phyloP scores from a whole-genome alignment of 2,329 filamentous ascomycete genomes.

The Chaetomiaceae sp. region DNA sequence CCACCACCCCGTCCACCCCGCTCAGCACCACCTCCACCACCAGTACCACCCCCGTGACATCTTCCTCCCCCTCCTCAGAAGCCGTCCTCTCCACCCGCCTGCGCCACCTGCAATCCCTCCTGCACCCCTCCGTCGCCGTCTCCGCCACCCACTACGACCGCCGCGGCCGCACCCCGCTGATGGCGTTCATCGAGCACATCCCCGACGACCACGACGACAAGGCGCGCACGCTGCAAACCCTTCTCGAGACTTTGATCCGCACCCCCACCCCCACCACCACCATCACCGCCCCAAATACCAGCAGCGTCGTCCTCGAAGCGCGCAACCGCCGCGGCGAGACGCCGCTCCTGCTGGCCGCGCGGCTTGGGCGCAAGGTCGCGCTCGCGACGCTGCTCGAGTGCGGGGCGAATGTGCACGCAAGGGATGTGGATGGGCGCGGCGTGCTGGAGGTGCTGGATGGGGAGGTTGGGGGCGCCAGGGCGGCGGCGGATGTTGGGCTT shows the following conservation, averaged over 20 bases:
- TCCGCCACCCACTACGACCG: constrained; percentile 49
- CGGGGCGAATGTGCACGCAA: constrained; percentile 42
- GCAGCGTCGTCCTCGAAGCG: constrained; percentile 33
- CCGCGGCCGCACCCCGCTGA: constrained; percentile 48
- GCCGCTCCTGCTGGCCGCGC: constrained; percentile 47
- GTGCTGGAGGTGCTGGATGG: constrained; percentile 42
- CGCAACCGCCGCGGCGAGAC: constrained; percentile 51
- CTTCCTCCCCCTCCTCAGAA: constrained; percentile 4
- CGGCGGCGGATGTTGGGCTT: constrained; percentile 24
- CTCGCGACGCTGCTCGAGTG: constrained; percentile 40
- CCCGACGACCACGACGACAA: constrained; percentile 47
- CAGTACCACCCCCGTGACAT: not conserved
- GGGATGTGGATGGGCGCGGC: constrained; percentile 39
- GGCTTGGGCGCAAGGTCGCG: constrained; percentile 47
- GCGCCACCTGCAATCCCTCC: constrained; percentile 25
- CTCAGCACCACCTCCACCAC: not conserved
- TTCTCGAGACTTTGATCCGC: constrained; percentile 39
- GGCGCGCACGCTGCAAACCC: constrained; percentile 36
- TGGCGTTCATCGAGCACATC: constrained; percentile 47
- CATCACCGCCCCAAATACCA: no score
- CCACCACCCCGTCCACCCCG: not conserved
- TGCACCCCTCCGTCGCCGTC: constrained; percentile 35
- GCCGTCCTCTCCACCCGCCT: constrained; percentile 23
- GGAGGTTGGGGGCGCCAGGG: not conserved
- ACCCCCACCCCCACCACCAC: no score